Evolutionary conservation across 441 rosid species (phyloP).

Genomic region (Gossypium davidsonii): DNA sequence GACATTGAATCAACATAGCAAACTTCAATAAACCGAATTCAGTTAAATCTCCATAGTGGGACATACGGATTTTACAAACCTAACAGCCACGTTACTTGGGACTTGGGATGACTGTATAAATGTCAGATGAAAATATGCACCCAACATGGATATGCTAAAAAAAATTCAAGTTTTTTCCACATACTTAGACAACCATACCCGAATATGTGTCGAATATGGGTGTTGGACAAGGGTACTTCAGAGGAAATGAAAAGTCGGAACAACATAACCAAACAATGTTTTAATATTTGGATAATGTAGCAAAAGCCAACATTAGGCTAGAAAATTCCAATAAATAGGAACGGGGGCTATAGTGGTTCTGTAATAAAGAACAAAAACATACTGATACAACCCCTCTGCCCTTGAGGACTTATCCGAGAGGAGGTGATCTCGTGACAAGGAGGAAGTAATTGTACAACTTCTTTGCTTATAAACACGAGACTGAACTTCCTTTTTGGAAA

Average conservation of each 20-base stretch:
- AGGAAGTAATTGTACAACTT: not conserved
- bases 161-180: no score
- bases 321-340: not conserved
- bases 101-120: no score
- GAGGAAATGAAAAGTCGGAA: no score
- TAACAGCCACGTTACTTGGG: not conserved
- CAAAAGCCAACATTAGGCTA: not conserved
- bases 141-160: no score
- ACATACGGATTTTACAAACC: not conserved
- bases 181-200: no score
- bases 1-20: not conserved
- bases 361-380: not conserved
- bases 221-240: no score
- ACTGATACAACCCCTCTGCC: no score
- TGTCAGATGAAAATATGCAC: no score
- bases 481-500: not conserved
- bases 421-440: not conserved
- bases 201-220: no score
- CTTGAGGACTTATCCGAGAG: no score
- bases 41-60: not conserved
- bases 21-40: not conserved
- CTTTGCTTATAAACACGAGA: not conserved
- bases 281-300: not conserved
- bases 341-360: not conserved
- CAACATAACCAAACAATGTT: no score